Percentiles rank a stretch among this genome's conserved stretches.
Conservation (phyloP, 306 rosid species). For the Quercus variabilis region DNA sequence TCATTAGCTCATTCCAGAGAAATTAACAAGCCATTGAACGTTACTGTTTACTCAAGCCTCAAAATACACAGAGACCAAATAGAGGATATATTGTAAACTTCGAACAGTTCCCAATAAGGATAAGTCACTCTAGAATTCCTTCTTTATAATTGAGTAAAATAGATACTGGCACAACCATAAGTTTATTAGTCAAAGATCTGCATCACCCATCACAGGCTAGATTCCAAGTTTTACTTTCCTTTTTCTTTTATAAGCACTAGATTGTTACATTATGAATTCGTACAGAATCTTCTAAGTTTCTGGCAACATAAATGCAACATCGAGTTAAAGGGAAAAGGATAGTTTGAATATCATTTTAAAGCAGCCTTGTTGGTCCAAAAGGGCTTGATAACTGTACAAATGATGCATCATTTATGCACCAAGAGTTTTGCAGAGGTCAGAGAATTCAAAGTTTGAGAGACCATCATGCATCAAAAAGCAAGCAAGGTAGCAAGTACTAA, state of each 20-base stretch:
- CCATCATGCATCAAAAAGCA: not conserved
- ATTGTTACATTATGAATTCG: not conserved
- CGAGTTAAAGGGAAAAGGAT: not conserved
- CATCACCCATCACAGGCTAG: not conserved
- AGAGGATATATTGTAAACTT: not conserved
- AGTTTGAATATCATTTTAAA: not conserved
- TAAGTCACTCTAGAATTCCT: not conserved
- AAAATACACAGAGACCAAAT: not conserved
- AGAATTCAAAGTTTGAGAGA: not conserved
- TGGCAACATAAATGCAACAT: not conserved
- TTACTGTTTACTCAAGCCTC: constrained; percentile 8
- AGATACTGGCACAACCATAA: not conserved
- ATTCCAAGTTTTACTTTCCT: not conserved
- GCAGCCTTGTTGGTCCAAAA: not conserved
- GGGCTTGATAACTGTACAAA: not conserved
- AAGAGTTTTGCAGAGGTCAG: not conserved
- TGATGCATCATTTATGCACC: not conserved
- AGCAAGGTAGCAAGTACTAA: not conserved
- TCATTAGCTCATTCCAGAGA: constrained; percentile 6
- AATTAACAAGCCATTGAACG: not conserved
- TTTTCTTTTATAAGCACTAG: not conserved
- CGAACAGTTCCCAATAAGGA: constrained; percentile 11
- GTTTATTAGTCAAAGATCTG: not conserved
- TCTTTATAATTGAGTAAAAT: not conserved
- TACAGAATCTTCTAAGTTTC: not conserved